Percentiles rank a stretch among this genome's conserved stretches.
phyloP scores from a whole-genome alignment of 2,329 filamentous ascomycete genomes.

The Hypoxylon sp. region DNA sequence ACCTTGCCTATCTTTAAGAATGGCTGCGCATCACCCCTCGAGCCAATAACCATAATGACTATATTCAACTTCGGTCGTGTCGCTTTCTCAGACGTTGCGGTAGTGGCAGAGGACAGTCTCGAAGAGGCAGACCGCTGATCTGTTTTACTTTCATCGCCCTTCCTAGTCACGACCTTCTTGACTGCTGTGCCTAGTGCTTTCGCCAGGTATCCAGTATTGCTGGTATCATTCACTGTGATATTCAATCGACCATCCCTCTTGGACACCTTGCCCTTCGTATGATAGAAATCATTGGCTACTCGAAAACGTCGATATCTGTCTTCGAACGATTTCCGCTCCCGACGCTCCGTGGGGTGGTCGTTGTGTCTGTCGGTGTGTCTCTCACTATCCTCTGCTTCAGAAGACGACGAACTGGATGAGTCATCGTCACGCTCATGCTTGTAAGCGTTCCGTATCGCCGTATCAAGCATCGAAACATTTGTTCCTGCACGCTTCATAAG shows the following conservation, averaged over 20 bases:
- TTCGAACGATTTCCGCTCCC: slow-evolving; percentile 36
- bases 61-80: slow-evolving; percentile 75
- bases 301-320: slow-evolving; percentile 67
- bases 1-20: slow-evolving; percentile 82
- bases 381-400: slow-evolving; percentile 37
- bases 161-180: slow-evolving; percentile 63
- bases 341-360: slow-evolving; percentile 25
- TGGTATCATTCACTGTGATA: slow-evolving; percentile 79
- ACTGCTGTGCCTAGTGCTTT: slow-evolving; percentile 78
- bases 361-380: slow-evolving; percentile 2
- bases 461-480: slow-evolving; percentile 42
- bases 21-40: slow-evolving; percentile 83
- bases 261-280: slow-evolving; percentile 73
- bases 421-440: slow-evolving; percentile 31
- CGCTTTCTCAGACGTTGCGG: slow-evolving; percentile 49
- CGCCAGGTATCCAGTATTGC: slow-evolving; percentile 77
- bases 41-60: slow-evolving; percentile 87
- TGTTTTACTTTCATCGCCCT: slow-evolving; percentile 47
- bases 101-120: slow-evolving; percentile 52
- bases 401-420: slow-evolving; percentile 43
- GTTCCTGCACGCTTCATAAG: slow-evolving; percentile 45
- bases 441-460: slow-evolving; percentile 21
- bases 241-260: slow-evolving; percentile 78
- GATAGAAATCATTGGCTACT: slow-evolving; percentile 74
- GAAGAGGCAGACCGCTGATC: slow-evolving; percentile 36